These are phyloP conservation scores for Schwanniomyces polymorphus DNA, from an alignment of 805 yeast species.

Conservation along the genomic window DNA sequence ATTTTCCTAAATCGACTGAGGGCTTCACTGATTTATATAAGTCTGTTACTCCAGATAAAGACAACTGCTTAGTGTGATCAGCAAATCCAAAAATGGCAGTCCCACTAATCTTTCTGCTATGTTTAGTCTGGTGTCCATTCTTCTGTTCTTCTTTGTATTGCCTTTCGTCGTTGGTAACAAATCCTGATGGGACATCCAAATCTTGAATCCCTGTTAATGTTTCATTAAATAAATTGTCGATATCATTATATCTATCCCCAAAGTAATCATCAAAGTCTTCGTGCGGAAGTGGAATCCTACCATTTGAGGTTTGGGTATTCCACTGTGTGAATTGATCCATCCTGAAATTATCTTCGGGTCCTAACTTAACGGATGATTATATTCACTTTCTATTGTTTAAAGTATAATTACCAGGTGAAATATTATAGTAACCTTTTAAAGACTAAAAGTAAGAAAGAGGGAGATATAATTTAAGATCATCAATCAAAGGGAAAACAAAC, in stretches of 20 bases:
- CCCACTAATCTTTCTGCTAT: constrained; percentile 68
- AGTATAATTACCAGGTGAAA: not conserved
- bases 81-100: constrained; percentile 78
- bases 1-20: constrained; percentile 23
- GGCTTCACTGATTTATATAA: constrained; percentile 17
- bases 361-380: not conserved
- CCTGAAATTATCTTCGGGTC: not conserved
- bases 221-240: constrained; percentile 57
- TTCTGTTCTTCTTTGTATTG: constrained; percentile 12
- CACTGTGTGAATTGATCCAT: constrained; percentile 28
- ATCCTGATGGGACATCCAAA: constrained; percentile 59
- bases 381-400: not conserved
- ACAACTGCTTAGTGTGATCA: constrained; percentile 62
- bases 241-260: constrained; percentile 41
- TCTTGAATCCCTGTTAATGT: constrained; percentile 58
- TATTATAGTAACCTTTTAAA: not conserved
- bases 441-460: not conserved
- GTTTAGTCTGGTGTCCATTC: constrained; percentile 27
- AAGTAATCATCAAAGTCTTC: constrained; percentile 54
- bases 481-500: not conserved
- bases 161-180: constrained; percentile 19
- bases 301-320: constrained; percentile 24
- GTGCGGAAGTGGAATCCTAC: constrained; percentile 49
- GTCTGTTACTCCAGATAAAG: constrained; percentile 51
- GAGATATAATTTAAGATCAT: not conserved